phyloP scores from a whole-genome alignment of 192 early-diverging fungal genomes.

The Tieghemiomyces parasiticus region DNA sequence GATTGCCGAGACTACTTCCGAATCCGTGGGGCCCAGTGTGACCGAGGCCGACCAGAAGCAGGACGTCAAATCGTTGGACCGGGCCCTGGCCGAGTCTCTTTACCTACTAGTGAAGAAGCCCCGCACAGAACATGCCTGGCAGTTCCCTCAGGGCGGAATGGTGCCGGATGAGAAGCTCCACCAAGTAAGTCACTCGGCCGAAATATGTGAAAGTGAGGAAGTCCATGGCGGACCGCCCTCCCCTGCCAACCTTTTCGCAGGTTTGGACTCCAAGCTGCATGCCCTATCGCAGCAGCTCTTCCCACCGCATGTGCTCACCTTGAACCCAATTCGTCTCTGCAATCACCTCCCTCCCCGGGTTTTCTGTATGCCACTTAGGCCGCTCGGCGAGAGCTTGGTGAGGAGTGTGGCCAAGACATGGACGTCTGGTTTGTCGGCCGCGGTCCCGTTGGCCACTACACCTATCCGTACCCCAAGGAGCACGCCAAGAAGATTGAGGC shows the following conservation, averaged over 20 bases:
- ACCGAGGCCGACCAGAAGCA: constrained; percentile 40
- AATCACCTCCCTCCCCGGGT: too few species aligned
- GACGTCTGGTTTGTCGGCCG: constrained; percentile 63
- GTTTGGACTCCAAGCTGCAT: not conserved
- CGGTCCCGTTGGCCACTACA: constrained; percentile 51
- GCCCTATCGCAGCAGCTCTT: not conserved
- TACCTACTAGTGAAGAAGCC: constrained; percentile 61
- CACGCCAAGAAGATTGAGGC: constrained; percentile 7
- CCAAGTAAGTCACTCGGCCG: constrained; percentile 26
- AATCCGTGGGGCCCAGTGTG: constrained; percentile 19
- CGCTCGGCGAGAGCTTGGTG: constrained; percentile 41
- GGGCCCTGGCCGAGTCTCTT: constrained; percentile 42
- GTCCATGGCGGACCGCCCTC: too few species aligned
- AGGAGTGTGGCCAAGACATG: constrained; percentile 50
- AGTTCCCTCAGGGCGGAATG: constrained; percentile 46
- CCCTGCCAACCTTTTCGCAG: not conserved
- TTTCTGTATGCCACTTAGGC: too few species aligned
- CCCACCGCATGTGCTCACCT: not conserved
- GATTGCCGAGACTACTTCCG: not conserved
- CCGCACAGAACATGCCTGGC: constrained; percentile 37
- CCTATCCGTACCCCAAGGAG: constrained; percentile 22
- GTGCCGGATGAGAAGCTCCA: constrained; percentile 41
- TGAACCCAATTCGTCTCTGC: not conserved
- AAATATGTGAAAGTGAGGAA: not conserved
- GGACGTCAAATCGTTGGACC: constrained; percentile 47